Percentiles rank a stretch among this genome's conserved stretches.
Conservation (phyloP, 495 filamentous ascomycete species). For the Penicillium robsamsonii region DNA sequence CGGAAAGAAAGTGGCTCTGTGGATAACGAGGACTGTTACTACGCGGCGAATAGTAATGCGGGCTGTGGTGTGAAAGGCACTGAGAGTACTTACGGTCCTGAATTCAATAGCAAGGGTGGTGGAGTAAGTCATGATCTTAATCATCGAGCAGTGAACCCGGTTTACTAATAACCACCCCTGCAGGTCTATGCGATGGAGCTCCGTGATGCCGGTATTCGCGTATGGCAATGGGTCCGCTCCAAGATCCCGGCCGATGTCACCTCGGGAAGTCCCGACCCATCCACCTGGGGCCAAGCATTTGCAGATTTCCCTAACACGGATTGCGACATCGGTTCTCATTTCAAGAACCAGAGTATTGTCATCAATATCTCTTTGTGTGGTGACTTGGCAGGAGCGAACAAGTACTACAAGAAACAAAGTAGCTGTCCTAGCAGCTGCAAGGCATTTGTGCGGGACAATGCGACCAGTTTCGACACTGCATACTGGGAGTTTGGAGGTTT, state of each 20-base stretch:
- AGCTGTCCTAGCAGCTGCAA: conserved; percentile 34
- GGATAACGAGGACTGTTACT: conserved; percentile 19
- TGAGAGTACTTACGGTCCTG: conserved; percentile 32
- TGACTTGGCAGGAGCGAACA: conserved; percentile 24
- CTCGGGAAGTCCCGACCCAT: conserved; percentile 33
- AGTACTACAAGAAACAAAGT: conserved; percentile 28
- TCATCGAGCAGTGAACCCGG: neutral
- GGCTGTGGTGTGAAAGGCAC: conserved; percentile 39
- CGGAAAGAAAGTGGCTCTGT: conserved; percentile 34
- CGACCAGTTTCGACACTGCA: conserved; percentile 29
- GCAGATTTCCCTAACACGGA: conserved; percentile 45
- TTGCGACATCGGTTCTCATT: conserved; percentile 39
- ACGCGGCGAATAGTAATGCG: conserved; percentile 27
- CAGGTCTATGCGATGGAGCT: conserved; percentile 40
- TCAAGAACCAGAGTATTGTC: conserved; percentile 43
- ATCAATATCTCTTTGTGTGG: conserved; percentile 45
- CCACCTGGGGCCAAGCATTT: conserved; percentile 26
- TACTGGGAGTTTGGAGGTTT: conserved; percentile 45
- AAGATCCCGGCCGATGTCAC: conserved; percentile 33
- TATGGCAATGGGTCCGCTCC: conserved; percentile 40
- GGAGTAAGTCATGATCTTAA: conserved; percentile 24
- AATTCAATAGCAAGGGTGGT: conserved; percentile 40
- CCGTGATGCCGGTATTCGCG: conserved; percentile 35
- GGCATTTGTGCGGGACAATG: conserved; percentile 35
- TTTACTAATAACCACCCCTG: neutral